Percentiles rank a stretch among this genome's conserved stretches.
phyloP scores from a whole-genome alignment of 139 green algal species.

The Closterium sp. region DNA sequence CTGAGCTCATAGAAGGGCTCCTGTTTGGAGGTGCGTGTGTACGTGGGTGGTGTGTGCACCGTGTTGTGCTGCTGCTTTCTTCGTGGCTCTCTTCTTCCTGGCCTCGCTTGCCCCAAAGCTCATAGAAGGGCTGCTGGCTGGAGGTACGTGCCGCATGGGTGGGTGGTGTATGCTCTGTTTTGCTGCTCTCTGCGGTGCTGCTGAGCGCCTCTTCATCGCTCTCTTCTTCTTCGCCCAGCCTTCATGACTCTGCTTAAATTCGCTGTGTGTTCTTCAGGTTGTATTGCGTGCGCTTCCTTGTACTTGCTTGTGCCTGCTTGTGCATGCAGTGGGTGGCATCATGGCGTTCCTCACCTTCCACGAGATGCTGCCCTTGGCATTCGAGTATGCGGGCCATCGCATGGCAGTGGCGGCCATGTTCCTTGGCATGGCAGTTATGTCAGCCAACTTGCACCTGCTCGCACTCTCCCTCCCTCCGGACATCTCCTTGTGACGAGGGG shows the following conservation, averaged over 20 bases:
- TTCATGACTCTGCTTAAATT: too few relatives aligned
- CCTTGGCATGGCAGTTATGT: conserved; percentile 27
- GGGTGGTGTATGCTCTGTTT: too few relatives aligned
- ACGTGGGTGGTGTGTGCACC: too few relatives aligned
- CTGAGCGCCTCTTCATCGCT: too few relatives aligned
- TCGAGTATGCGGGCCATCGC: conserved; percentile 69
- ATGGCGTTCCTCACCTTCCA: conserved; percentile 76
- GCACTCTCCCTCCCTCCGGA: not conserved
- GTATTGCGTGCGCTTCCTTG: conserved; percentile 14
- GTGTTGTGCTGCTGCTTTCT: too few relatives aligned
- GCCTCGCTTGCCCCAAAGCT: not conserved
- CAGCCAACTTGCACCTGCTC: conserved; percentile 1
- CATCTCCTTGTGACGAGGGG: too few relatives aligned
- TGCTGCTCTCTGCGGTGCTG: too few relatives aligned
- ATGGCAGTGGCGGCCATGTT: conserved; percentile 37
- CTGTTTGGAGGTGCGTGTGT: conserved; percentile 20
- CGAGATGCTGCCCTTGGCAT: conserved; percentile 79
- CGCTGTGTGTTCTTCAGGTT: too few relatives aligned
- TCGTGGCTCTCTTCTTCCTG: conserved; percentile 44
- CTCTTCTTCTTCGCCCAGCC: too few relatives aligned
- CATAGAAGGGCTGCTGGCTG: conserved; percentile 37
- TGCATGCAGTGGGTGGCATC: conserved; percentile 69
- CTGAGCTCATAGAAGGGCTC: conserved; percentile 27
- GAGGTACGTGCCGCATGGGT: conserved; percentile 30
- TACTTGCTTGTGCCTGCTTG: too few relatives aligned